Evolutionary conservation across 169 alveolate genomes (phyloP).

Genomic region (Cryptosporidium andersoni): DNA sequence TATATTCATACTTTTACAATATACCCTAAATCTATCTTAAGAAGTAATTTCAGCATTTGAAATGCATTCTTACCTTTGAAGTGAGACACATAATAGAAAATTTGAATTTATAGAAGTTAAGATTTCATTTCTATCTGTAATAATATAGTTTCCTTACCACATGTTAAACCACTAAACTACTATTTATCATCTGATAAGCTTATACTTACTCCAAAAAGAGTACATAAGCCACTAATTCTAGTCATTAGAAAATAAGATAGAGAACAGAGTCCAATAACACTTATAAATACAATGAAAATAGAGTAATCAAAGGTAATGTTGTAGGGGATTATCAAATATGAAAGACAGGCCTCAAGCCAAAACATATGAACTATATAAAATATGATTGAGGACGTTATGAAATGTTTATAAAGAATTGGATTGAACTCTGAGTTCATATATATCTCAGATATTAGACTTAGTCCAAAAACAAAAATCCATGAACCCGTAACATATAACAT

Average conservation of each 20-base stretch:
- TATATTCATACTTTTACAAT: background rate
- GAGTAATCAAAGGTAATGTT: slow-evolving; percentile 40
- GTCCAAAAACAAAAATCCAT: slow-evolving; percentile 49
- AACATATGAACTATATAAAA: slow-evolving; percentile 48
- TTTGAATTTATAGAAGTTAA: too few species aligned
- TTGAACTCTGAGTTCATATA: slow-evolving; percentile 10
- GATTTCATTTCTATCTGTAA: too few species aligned
- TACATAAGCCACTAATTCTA: slow-evolving; percentile 27
- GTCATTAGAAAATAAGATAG: slow-evolving; percentile 16
- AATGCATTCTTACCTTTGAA: too few species aligned
- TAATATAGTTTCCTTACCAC: too few species aligned
- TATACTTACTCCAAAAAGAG: slow-evolving; percentile 33
- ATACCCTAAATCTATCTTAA: background rate
- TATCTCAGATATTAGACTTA: slow-evolving; percentile 26
- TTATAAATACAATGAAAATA: slow-evolving; percentile 11
- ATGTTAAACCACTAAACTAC: too few species aligned
- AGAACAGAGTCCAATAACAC: background rate
- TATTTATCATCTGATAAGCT: background rate
- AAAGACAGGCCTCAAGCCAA: slow-evolving; percentile 39
- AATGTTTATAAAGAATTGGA: slow-evolving; percentile 39
- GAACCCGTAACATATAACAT: slow-evolving; percentile 44
- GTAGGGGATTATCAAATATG: slow-evolving; percentile 38
- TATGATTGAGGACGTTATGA: slow-evolving; percentile 57
- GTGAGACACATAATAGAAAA: too few species aligned
- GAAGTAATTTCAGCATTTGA: too few species aligned